These are phyloP conservation scores for Drechslerella dactyloides DNA, from an alignment of 2,329 filamentous ascomycete genomes.

Conservation along the genomic window DNA sequence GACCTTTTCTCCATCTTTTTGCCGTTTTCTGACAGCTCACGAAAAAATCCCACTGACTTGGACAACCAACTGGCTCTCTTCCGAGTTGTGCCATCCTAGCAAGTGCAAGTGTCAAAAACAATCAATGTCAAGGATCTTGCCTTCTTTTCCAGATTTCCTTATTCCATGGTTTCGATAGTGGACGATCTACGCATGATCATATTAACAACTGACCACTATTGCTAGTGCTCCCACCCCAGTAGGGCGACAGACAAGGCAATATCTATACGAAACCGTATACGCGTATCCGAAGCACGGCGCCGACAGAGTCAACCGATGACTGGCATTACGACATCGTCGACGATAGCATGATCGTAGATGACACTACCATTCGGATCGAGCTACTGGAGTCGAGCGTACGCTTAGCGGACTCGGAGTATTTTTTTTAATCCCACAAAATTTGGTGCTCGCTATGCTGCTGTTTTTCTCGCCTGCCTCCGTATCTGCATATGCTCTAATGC, in stretches of 20 bases:
- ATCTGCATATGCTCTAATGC: constrained; percentile 32
- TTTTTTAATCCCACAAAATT: constrained; percentile 12
- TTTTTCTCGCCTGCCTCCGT: constrained; percentile 40
- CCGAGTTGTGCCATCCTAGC: constrained; percentile 20
- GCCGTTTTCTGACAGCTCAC: constrained; percentile 27
- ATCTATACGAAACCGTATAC: constrained; percentile 1
- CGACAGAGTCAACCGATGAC: constrained; percentile 1
- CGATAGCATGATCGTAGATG: constrained; percentile 14
- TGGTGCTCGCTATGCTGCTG: constrained; percentile 2
- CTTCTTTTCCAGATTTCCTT: constrained; percentile 1
- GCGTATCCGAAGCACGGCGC: neutral
- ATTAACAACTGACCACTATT: constrained; percentile 6
- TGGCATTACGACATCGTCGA: constrained; percentile 14
- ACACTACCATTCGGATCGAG: constrained; percentile 35
- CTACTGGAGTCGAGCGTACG: constrained; percentile 21
- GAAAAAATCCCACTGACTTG: constrained; percentile 22
- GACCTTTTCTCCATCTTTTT: constrained; percentile 42
- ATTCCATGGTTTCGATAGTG: constrained; percentile 3
- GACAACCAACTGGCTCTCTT: constrained; percentile 17
- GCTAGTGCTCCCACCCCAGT: neutral
- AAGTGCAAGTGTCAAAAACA: constrained; percentile 47
- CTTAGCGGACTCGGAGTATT: constrained; percentile 50
- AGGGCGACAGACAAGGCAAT: neutral
- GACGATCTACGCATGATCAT: constrained; percentile 3
- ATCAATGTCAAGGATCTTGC: constrained; percentile 10